A percentile compares a stretch with the other conserved stretches of the same genome.
Conservation (phyloP, 139 green algal species). For the Coelastrella sp. region DNA sequence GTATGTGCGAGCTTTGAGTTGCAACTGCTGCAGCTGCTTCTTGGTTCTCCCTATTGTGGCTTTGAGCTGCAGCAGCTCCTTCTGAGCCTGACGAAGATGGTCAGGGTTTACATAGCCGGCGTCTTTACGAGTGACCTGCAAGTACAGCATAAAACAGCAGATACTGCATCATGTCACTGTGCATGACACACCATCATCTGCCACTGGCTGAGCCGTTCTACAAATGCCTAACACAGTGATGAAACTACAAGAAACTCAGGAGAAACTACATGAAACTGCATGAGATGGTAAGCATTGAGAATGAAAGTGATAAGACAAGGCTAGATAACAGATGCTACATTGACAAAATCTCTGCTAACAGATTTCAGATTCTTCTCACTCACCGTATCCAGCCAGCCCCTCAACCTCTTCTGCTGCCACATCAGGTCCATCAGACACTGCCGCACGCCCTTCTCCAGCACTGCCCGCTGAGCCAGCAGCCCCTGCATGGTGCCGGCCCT, state of each 20-base stretch:
- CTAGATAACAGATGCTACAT: too few relatives aligned
- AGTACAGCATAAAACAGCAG: neutral
- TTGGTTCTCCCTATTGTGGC: neutral
- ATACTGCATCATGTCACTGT: neutral
- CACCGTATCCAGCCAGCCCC: constrained; percentile 17
- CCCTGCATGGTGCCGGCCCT: constrained; percentile 11
- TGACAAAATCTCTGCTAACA: neutral
- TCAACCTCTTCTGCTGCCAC: neutral
- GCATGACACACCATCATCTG: neutral
- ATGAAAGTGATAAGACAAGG: too few relatives aligned
- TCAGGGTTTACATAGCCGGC: neutral
- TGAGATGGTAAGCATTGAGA: too few relatives aligned
- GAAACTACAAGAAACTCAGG: too few relatives aligned
- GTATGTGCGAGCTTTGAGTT: neutral
- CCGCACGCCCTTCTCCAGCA: constrained; percentile 5
- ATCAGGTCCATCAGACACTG: neutral
- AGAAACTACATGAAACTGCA: too few relatives aligned
- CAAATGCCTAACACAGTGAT: too few relatives aligned
- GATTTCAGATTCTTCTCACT: neutral
- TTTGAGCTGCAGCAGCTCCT: constrained; percentile 17
- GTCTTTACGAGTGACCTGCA: neutral
- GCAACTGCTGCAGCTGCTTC: neutral
- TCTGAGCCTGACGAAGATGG: neutral
- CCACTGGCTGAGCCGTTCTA: neutral
- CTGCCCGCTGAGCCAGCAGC: constrained; percentile 14